phyloP scores from a whole-genome alignment of 495 filamentous ascomycete genomes.

The Tuber brumale region DNA sequence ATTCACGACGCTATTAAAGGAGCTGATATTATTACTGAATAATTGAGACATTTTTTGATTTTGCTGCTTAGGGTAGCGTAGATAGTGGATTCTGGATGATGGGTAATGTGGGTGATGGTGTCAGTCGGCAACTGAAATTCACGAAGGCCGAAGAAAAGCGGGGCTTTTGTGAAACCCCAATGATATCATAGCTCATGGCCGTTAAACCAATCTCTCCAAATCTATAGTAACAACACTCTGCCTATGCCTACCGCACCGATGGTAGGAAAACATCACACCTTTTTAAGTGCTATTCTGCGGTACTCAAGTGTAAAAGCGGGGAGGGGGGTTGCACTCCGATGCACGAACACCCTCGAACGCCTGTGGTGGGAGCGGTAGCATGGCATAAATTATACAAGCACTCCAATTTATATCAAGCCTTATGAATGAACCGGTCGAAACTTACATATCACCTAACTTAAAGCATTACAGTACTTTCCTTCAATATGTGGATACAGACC shows the following conservation, averaged over 20 bases:
- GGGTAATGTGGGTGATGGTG: not conserved
- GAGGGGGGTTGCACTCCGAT: too few relatives aligned
- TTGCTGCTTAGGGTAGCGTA: not conserved
- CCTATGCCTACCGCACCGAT: too few relatives aligned
- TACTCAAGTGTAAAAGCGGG: too few relatives aligned
- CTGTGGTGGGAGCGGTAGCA: too few relatives aligned
- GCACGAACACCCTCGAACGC: too few relatives aligned
- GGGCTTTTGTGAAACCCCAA: not conserved
- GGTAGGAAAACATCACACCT: too few relatives aligned
- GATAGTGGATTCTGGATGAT: not conserved
- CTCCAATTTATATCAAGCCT: not conserved
- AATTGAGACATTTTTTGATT: not conserved
- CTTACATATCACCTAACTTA: not conserved
- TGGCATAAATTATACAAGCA: not conserved
- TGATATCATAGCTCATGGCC: not conserved
- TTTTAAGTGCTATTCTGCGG: too few relatives aligned
- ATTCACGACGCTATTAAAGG: too few relatives aligned
- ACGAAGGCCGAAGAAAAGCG: not conserved
- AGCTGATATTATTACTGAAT: not conserved
- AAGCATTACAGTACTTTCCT: not conserved
- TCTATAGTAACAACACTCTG: too few relatives aligned
- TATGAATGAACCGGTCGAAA: not conserved
- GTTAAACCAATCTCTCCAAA: not conserved
- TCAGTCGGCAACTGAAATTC: not conserved
- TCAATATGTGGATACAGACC: too few relatives aligned